These are phyloP conservation scores for Emiliania huxleyi DNA, from an alignment of 78 protist genomes.

Conservation along the genomic window DNA sequence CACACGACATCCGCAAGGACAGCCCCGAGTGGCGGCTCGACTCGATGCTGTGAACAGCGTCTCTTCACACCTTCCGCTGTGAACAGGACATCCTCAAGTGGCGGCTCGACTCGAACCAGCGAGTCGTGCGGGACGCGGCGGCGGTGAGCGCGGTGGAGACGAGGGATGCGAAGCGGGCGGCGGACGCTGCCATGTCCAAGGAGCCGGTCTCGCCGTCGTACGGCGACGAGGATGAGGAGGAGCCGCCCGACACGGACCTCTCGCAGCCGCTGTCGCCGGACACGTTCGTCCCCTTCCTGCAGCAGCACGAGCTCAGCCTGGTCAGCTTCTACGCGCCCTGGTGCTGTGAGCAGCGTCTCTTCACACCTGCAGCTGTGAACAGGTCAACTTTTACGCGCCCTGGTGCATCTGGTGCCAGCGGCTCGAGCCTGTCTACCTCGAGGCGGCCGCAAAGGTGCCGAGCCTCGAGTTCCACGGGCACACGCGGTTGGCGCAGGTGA, in stretches of 20 bases:
- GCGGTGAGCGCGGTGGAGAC: too few relatives aligned
- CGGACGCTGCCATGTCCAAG: too few relatives aligned
- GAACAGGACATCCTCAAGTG: too few relatives aligned
- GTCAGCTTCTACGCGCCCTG: conserved; percentile 36
- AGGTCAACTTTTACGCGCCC: too few relatives aligned
- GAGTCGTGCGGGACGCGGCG: neutral
- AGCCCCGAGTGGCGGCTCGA: conserved; percentile 1
- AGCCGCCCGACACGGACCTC: neutral
- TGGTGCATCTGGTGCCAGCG: conserved; percentile 23
- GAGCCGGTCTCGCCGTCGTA: too few relatives aligned
- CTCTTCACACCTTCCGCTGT: too few relatives aligned
- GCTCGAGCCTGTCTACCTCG: conserved; percentile 7
- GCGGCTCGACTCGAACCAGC: conserved; percentile 12
- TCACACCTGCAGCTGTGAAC: too few relatives aligned
- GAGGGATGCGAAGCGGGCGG: too few relatives aligned
- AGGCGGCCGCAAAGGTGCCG: neutral
- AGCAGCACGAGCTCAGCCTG: neutral
- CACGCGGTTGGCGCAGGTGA: neutral
- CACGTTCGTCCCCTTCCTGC: neutral
- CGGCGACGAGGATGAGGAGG: neutral
- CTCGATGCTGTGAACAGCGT: too few relatives aligned
- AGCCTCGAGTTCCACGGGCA: neutral
- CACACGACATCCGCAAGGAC: neutral
- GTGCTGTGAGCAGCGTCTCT: too few relatives aligned
- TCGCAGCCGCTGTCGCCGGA: neutral